Evolutionary conservation across 495 filamentous ascomycete genomes (phyloP).

Genomic region (Penicillium mononematosum): DNA sequence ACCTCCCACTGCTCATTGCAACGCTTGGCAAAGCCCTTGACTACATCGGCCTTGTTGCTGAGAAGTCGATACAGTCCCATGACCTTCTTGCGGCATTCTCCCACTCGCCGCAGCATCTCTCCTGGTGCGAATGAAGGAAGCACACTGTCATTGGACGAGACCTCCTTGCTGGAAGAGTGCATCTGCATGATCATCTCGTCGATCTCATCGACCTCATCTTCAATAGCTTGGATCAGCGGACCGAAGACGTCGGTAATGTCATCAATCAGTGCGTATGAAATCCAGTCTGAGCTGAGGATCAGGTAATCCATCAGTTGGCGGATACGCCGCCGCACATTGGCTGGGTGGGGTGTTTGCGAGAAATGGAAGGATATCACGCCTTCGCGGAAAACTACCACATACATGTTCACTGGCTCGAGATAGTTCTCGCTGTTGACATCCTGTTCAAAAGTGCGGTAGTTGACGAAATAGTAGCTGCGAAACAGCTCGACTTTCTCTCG

Average conservation of each 20-base stretch:
- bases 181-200: constrained; percentile 77
- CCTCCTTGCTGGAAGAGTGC: constrained; percentile 57
- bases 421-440: constrained; percentile 83
- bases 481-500: constrained; percentile 98
- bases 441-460: constrained; percentile 96
- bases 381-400: constrained; percentile 93
- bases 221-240: constrained; percentile 84
- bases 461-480: constrained; percentile 95
- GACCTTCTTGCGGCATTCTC: constrained; percentile 93
- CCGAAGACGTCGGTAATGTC: constrained; percentile 96
- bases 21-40: constrained; percentile 98
- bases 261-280: constrained; percentile 95
- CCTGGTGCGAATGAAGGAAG: constrained; percentile 56
- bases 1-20: constrained; percentile 99
- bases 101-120: constrained; percentile 86
- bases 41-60: constrained; percentile 97
- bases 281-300: constrained; percentile 92
- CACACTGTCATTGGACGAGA: constrained; percentile 30
- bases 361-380: constrained; percentile 96
- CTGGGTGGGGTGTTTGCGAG: constrained; percentile 86
- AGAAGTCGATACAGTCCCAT: constrained; percentile 91
- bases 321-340: constrained; percentile 90
- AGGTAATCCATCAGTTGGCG: constrained; percentile 93
- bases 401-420: constrained; percentile 95
- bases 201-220: constrained; percentile 86